Base-by-base conservation (phyloP, 805 yeast species). In the Huiozyma naganishii region DNA sequence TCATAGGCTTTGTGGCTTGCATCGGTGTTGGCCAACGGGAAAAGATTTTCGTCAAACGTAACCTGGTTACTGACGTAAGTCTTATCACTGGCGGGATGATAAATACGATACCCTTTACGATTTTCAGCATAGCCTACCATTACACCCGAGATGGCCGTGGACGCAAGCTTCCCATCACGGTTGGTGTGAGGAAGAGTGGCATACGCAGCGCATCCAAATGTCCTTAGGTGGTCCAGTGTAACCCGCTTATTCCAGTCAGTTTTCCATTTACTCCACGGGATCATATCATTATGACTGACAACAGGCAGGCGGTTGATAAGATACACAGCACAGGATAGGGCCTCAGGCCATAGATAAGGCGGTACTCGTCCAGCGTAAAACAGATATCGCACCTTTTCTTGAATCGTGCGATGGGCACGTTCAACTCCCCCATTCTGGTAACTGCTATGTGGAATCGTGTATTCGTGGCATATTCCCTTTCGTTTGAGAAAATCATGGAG, bases 341-440 rank as follows among this genome's bases (percentile, higher is more conserved):
- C 52, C 30, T 52, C 49, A 6, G 51, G 29, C 56, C 56, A 52
- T 12, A 48, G 34, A 9, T 30, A 37, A 1, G 43, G 41, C 1
- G 51, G 53, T 12, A 52, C 42, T 1, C 43, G 12, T 23, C 54
- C 43, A 1, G 40, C 46, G 17, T 30, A 10, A 9, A 50, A 23
- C 27, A 46, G 29, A 6, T 44, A 27, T 10, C 44, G 13, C 7
- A 44, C 28, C 27, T 32, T 38, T 13, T 43, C 47, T 28, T 39
- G 27, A 29, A 51, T 27, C 11, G 52, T 41, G 11, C 47, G 38
- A 30, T 45, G 46, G 11, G 50, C 43, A 6, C 52, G 29, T 33
- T 51, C 54, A 28, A 46, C 53, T 33, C 32, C 44, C 11, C 54
- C 54, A 29, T 51, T 51, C 33, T 44, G 47, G 13, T 10, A 44